Percentiles rank a stretch among this genome's conserved stretches.
Conservation (phyloP, 2,329 filamentous ascomycete genomes). For the Purpureocillium takamizusanense region DNA sequence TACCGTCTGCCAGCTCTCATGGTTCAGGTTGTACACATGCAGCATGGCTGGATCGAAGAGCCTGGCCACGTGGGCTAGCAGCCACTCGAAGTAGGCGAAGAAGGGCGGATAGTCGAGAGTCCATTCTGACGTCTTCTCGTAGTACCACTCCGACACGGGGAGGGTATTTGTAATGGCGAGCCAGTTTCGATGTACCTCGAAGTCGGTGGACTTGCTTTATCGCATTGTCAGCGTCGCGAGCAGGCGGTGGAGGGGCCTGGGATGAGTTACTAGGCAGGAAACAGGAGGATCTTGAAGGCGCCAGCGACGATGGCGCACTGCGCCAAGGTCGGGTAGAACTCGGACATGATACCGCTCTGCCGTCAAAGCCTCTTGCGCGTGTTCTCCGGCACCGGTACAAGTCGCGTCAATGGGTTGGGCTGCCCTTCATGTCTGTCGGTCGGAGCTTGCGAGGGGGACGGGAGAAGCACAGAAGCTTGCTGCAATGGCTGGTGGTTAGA, state of each 20-base stretch:
- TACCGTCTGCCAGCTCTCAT: constrained; percentile 88
- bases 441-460: too few species aligned
- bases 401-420: too few species aligned
- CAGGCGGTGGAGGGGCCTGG: neutral
- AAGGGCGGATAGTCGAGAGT: constrained; percentile 98
- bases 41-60: constrained; percentile 77
- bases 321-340: constrained; percentile 75
- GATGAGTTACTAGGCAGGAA: constrained; percentile 78
- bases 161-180: constrained; percentile 89
- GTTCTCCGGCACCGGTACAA: neutral
- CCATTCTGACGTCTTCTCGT: constrained; percentile 97
- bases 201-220: constrained; percentile 90
- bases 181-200: constrained; percentile 98
- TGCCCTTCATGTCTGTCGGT: too few species aligned
- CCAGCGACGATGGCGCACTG: constrained; percentile 82
- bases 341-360: constrained; percentile 50
- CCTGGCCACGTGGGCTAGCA: constrained; percentile 70
- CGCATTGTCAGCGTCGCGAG: neutral
- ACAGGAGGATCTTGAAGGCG: constrained; percentile 83
- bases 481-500: too few species aligned
- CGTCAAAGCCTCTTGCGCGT: neutral
- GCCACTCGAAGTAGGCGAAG: constrained; percentile 96
- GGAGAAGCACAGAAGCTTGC: too few species aligned
- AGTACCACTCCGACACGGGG: constrained; percentile 86
- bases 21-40: constrained; percentile 67